phyloP scores from a whole-genome alignment of 2,329 filamentous ascomycete species.

The Paraconiothyrium sp. region DNA sequence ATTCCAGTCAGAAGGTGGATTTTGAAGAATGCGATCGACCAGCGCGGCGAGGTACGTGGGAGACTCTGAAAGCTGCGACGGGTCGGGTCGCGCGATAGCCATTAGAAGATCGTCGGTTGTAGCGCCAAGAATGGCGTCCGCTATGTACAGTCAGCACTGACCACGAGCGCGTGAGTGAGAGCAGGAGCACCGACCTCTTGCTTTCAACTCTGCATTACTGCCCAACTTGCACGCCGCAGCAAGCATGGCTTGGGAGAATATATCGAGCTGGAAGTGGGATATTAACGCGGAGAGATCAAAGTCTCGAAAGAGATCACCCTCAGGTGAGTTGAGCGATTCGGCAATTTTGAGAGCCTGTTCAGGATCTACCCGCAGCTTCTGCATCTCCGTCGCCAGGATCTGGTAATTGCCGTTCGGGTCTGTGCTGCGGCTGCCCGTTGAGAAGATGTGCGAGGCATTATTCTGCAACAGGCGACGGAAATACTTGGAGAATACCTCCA shows the following conservation, averaged over 20 bases:
- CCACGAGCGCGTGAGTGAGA: constrained; percentile 3
- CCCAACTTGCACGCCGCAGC: constrained; percentile 87
- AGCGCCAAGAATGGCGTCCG: constrained; percentile 86
- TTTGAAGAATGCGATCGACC: constrained; percentile 85
- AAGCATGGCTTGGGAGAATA: constrained; percentile 85
- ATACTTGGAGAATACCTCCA: constrained; percentile 98
- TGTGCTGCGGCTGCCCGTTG: constrained; percentile 75
- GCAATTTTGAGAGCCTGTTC: constrained; percentile 91
- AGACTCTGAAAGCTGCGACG: constrained; percentile 70
- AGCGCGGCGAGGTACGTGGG: constrained; percentile 79
- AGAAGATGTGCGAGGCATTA: constrained; percentile 92
- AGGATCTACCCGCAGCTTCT: constrained; percentile 81
- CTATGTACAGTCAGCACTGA: constrained; percentile 58
- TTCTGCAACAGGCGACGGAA: constrained; percentile 90
- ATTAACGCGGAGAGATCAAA: constrained; percentile 96
- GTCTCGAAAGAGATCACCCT: constrained; percentile 93
- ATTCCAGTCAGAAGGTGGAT: constrained; percentile 86
- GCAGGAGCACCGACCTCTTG: constrained; percentile 74
- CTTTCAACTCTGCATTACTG: constrained; percentile 82
- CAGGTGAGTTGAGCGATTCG: constrained; percentile 88
- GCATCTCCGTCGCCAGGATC: constrained; percentile 82
- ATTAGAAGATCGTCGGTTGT: constrained; percentile 82
- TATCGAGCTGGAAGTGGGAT: constrained; percentile 94
- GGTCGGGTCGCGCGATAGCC: constrained; percentile 70
- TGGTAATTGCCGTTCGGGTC: constrained; percentile 84